Base-by-base conservation (phyloP, 768 basidiomycete species). In the Leccinum boreale region DNA sequence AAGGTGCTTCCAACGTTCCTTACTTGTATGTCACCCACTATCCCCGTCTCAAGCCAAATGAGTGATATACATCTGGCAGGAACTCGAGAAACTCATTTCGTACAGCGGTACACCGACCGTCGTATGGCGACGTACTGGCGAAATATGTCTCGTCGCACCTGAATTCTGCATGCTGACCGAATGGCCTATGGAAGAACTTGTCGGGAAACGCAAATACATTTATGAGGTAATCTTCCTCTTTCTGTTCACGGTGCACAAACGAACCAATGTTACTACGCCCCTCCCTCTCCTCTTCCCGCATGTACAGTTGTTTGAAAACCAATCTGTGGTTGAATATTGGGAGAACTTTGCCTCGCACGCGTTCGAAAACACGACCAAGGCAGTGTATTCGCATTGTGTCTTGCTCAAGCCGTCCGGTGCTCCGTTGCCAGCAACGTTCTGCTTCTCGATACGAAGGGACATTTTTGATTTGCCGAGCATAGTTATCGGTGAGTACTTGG, bases 21-120 rank as follows among this genome's bases (percentile, higher is more conserved):
- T 98, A 59, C 80, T 98, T 66, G 93, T 95, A 66, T 82, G 76
- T 48, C 19, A 21, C 42, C 42, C 42, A 12, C 19, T 21, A 44
- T 44, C 17, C 36, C 50, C 48, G 10, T 26, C 10, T 33, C 50
- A 26, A 12, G 7, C 19, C 51, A 14, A 10, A 14, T 52, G 26
- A 21, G n/a, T 54, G 24, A 47, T 42, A n/a, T 6, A 60, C 31
- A 31, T 21, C 17, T 28, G n/a, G 26, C 49, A 96, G 93, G 96
- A 98, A 78, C 81, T 98, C 56, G 93, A 97, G 74, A 98, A 97
- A 75, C 82, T 98, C 60, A 97, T 98, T 58, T 94, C 93, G 52
- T 97, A 92, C 73, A 95, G 90, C 65, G 96, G 96, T 11, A 98
- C 96, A 28, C 96, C 96, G 3, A 98, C 96, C 1, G 94, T 95